Conservation (phyloP, 176 grass and related monocot genomes). For the Juncus inflexus region DNA sequence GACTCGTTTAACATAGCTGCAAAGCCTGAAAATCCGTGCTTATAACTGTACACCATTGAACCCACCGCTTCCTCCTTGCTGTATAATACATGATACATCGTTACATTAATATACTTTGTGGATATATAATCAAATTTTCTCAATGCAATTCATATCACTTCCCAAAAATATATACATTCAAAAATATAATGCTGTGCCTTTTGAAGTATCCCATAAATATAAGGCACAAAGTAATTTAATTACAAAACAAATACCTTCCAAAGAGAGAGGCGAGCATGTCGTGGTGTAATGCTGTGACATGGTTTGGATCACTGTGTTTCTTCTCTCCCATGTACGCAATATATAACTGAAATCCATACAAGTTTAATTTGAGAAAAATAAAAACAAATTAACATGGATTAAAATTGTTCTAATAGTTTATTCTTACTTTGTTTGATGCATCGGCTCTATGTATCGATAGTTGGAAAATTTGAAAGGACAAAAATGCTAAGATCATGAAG, state of each 20-base stretch:
- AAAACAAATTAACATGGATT: neutral
- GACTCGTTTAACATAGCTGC: constrained; percentile 45
- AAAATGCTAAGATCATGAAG: neutral
- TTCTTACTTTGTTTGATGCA: constrained; percentile 17
- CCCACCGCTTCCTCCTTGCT: constrained; percentile 43
- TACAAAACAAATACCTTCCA: neutral
- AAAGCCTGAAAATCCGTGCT: constrained; percentile 67
- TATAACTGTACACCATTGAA: constrained; percentile 59
- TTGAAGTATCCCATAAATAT: constrained; percentile 34
- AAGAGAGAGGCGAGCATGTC: constrained; percentile 3
- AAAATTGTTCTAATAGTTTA: neutral
- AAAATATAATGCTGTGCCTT: constrained; percentile 40
- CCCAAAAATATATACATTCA: too few relatives aligned
- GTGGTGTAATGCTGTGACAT: constrained; percentile 7
- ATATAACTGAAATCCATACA: constrained; percentile 23
- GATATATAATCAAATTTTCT: too few relatives aligned
- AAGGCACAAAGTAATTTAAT: too few relatives aligned
- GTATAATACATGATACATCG: too few relatives aligned
- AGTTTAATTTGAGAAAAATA: neutral
- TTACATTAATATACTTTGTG: neutral
- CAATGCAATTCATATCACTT: too few relatives aligned
- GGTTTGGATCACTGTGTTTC: constrained; percentile 2
- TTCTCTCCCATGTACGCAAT: constrained; percentile 27
- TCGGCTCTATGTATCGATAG: neutral
- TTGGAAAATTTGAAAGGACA: constrained; percentile 11